Conservation (phyloP, 169 alveolate species). For the Cryptosporidium xiaoi region DNA sequence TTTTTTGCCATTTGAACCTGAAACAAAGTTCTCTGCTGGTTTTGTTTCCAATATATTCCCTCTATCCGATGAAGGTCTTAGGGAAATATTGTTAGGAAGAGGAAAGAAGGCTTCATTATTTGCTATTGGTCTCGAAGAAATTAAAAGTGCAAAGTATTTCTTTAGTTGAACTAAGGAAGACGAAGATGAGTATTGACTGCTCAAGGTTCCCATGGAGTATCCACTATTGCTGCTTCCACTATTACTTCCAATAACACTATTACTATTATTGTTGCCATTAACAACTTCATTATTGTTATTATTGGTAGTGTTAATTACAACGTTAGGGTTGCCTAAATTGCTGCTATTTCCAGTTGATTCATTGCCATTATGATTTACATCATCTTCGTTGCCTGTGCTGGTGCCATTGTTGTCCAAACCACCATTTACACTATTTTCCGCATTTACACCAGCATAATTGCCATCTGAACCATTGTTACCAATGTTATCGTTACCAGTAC, state of each 20-base stretch:
- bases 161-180: constrained; percentile 14
- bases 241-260: background rate
- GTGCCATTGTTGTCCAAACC: too few relatives aligned
- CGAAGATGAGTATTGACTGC: too few relatives aligned
- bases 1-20: background rate
- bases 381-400: too few relatives aligned
- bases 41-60: too few relatives aligned
- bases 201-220: too few relatives aligned
- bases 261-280: too few relatives aligned
- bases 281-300: background rate
- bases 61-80: background rate
- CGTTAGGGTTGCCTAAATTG: too few relatives aligned
- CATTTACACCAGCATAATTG: background rate
- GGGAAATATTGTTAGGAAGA: constrained; percentile 47
- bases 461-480: too few relatives aligned
- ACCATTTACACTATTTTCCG: too few relatives aligned
- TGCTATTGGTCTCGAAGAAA: constrained; percentile 71
- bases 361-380: too few relatives aligned
- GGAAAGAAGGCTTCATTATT: constrained; percentile 73
- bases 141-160: constrained; percentile 55
- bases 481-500: background rate
- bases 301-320: background rate
- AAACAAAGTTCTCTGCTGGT: background rate
- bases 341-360: too few relatives aligned
- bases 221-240: background rate